Percentiles rank a stretch among this genome's conserved stretches.
These are phyloP conservation scores for Actinomucor elegans DNA, from an alignment of 371 early-diverging fungal genomes.

Conservation along the genomic window DNA sequence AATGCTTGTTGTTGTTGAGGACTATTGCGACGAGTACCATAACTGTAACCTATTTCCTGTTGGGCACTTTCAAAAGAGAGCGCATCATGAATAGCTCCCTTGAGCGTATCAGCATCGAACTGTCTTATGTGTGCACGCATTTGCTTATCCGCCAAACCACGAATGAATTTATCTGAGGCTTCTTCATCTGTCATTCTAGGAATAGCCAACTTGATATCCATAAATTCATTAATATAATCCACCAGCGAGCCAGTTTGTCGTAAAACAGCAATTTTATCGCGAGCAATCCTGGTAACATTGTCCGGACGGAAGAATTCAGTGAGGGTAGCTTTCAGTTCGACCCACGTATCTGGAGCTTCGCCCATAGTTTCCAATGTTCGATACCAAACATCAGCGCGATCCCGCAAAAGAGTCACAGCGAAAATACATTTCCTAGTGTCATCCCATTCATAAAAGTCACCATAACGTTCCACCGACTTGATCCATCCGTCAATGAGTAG, in stretches of 20 bases:
- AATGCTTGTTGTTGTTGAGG: background rate
- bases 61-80: conserved; percentile 3
- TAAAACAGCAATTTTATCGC: background rate
- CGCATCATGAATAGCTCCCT: background rate
- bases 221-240: background rate
- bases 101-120: conserved; percentile 64
- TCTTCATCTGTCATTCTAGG: background rate
- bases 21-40: background rate
- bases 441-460: background rate
- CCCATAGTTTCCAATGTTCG: background rate
- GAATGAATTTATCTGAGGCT: background rate
- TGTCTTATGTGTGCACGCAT: conserved; percentile 14
- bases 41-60: background rate
- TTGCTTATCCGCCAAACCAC: background rate
- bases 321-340: background rate
- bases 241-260: background rate
- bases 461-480: background rate
- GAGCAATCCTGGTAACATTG: background rate
- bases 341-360: background rate
- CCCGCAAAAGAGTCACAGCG: background rate
- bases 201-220: background rate
- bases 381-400: conserved; percentile 1
- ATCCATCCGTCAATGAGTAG: too few relatives aligned
- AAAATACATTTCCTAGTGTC: background rate
- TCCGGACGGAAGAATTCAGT: conserved; percentile 1